These are phyloP conservation scores for Mallotus japonicus DNA, from an alignment of 441 rosid genomes.

Conservation along the genomic window DNA sequence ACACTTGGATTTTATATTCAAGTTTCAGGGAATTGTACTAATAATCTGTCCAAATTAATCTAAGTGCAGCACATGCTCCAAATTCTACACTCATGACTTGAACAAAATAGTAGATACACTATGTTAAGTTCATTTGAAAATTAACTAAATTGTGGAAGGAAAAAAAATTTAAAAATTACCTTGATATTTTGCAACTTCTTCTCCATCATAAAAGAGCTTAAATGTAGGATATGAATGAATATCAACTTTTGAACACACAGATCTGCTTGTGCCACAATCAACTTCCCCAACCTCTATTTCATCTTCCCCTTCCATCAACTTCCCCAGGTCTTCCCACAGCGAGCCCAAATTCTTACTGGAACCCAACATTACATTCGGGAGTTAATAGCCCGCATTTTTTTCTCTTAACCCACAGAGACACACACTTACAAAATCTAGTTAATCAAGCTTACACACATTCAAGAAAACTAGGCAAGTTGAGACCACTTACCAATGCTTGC, in stretches of 20 bases:
- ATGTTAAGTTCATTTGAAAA: background rate
- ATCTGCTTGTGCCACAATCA: conserved; percentile 72
- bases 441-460: background rate
- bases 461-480: background rate
- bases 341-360: conserved; percentile 85
- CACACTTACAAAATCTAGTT: background rate
- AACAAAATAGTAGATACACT: background rate
- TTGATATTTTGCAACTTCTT: conserved; percentile 85
- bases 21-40: background rate
- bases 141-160: background rate
- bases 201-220: conserved; percentile 86
- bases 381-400: background rate
- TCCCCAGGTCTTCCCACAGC: conserved; percentile 88
- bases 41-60: background rate
- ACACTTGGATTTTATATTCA: background rate
- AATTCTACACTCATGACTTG: background rate
- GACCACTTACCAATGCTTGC: conserved; percentile 82
- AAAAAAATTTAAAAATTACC: conserved; percentile 42
- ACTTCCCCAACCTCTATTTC: conserved; percentile 97
- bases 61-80: background rate
- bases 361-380: conserved; percentile 17
- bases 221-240: conserved; percentile 96
- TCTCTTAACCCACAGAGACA: background rate
- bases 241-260: conserved; percentile 79
- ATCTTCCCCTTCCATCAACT: conserved; percentile 85